Evolutionary conservation across 2,329 filamentous ascomycete species (phyloP), one percentile per base, ranked within the genome.

Genomic region (Calonectria leucothoes): DNA sequence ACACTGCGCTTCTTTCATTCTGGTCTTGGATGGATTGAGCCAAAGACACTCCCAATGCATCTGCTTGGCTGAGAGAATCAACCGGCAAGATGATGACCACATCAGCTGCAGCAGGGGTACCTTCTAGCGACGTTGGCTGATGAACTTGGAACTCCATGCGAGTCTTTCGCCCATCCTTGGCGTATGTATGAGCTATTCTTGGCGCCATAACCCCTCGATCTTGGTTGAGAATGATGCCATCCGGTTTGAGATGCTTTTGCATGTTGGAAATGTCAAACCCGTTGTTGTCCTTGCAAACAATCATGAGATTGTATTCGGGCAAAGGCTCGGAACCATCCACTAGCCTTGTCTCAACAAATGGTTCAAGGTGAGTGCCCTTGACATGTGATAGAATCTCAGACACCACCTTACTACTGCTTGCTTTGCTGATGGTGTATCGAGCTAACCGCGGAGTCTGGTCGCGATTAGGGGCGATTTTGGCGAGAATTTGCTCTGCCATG

Each of bases 261-360:
- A 83, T 70, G 1, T 48, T 63, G 4, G 67, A 23, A 6, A 67
- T 72, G 11, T 81, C 67, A 8, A 80, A 10, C 6, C 45, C 55
- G 2, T 71, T 31, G n/a, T 52, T 45, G 25, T 78, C 70, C 12
- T 57, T 65, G 61, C 77, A 79, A 12, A 75, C 63, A 49, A 86
- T 70, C 29, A 86, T 80, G 6, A 86, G 63, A 37, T 86, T 78
- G 49, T 86, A 86, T 3, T 80, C 65, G 6, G 80, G 79, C 7
- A 75, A 45, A 6, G 77, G 69, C 8, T 79, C 78, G 3, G 78
- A 76, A 0, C 78, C 71, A 63, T 78, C 74, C 3, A 77, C 42
- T 2, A 63, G 59, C 27, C 79, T 78, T n/a, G 67, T 64, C 68
- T 86, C 84, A 14, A 86, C 33, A 7, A 84, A 80, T 0, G 75